A percentile compares a stretch with the other conserved stretches of the same genome.
These are phyloP conservation scores for Prunus fruticosa DNA, from an alignment of 306 rosid species.

Conservation along the genomic window DNA sequence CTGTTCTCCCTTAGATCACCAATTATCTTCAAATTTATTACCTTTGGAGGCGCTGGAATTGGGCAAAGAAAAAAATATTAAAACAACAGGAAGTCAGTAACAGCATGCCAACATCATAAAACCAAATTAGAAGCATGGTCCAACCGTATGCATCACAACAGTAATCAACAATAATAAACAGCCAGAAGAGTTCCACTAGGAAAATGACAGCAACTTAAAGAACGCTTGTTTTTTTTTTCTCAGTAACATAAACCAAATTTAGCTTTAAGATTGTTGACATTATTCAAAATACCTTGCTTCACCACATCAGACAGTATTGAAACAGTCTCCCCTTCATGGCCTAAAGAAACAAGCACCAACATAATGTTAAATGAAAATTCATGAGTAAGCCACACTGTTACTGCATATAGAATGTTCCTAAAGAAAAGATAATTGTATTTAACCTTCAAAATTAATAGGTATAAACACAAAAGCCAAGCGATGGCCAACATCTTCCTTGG, in stretches of 20 bases:
- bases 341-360: slow-evolving; percentile 42
- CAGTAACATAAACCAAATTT: neutral
- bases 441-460: slow-evolving; percentile 95
- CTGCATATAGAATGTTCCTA: slow-evolving; percentile 14
- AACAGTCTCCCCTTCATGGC: slow-evolving; percentile 85
- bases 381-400: slow-evolving; percentile 14
- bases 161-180: neutral
- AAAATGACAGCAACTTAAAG: neutral
- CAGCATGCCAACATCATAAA: slow-evolving; percentile 2
- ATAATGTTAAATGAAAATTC: slow-evolving; percentile 16
- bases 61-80: slow-evolving; percentile 19
- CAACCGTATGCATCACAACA: neutral
- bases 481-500: slow-evolving; percentile 84
- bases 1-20: slow-evolving; percentile 86
- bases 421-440: slow-evolving; percentile 12
- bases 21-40: slow-evolving; percentile 57
- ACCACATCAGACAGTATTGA: slow-evolving; percentile 61
- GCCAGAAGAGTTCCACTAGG: neutral
- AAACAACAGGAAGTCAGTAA: slow-evolving; percentile 15
- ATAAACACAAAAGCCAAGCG: slow-evolving; percentile 69
- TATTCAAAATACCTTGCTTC: slow-evolving; percentile 68
- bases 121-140: slow-evolving; percentile 10
- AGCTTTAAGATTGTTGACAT: slow-evolving; percentile 22
- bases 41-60: slow-evolving; percentile 93
- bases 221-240: neutral